Percentiles rank a stretch among this genome's conserved stretches.
phyloP scores from a whole-genome alignment of 2,329 filamentous ascomycete species.

The Curvularia lunata region DNA sequence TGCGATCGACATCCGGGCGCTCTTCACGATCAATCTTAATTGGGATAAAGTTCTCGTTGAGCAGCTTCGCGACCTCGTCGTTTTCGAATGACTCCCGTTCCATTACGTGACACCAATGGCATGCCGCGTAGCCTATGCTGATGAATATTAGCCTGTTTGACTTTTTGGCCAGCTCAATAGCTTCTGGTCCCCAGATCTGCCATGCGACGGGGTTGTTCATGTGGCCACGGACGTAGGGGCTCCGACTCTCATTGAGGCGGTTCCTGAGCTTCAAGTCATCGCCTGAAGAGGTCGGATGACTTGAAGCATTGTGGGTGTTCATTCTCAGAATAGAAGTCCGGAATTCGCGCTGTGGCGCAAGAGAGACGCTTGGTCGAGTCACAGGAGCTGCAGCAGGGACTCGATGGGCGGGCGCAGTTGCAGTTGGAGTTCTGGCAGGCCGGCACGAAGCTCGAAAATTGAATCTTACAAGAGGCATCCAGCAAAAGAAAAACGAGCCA shows the following conservation, averaged over 20 bases:
- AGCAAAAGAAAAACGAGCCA: constrained; percentile 11
- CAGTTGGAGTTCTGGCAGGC: constrained; percentile 17
- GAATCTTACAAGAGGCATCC: constrained; percentile 42
- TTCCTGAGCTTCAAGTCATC: constrained; percentile 57
- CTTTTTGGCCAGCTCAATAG: constrained; percentile 75
- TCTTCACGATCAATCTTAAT: constrained; percentile 94
- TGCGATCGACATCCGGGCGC: constrained; percentile 88
- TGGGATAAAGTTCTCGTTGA: constrained; percentile 89
- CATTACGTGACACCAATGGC: constrained; percentile 93
- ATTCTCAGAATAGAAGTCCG: constrained; percentile 40
- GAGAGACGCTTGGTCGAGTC: constrained; percentile 19
- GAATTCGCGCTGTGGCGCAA: constrained; percentile 31
- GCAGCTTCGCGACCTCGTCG: constrained; percentile 75
- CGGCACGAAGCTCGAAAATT: constrained; percentile 37
- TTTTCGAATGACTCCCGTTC: constrained; percentile 90
- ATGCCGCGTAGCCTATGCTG: constrained; percentile 93
- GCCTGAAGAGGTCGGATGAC: constrained; percentile 17
- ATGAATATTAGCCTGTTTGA: constrained; percentile 91
- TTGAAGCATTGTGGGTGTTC: constrained; percentile 34
- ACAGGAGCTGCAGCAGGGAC: constrained; percentile 9
- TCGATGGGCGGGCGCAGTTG: constrained; percentile 11
- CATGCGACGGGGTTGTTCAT: constrained; percentile 84
- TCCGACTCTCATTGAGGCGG: constrained; percentile 65
- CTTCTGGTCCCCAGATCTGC: constrained; percentile 84
- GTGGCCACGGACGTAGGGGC: constrained; percentile 75